phyloP scores from a whole-genome alignment of 306 rosid species.

The Luffa acutangula region DNA sequence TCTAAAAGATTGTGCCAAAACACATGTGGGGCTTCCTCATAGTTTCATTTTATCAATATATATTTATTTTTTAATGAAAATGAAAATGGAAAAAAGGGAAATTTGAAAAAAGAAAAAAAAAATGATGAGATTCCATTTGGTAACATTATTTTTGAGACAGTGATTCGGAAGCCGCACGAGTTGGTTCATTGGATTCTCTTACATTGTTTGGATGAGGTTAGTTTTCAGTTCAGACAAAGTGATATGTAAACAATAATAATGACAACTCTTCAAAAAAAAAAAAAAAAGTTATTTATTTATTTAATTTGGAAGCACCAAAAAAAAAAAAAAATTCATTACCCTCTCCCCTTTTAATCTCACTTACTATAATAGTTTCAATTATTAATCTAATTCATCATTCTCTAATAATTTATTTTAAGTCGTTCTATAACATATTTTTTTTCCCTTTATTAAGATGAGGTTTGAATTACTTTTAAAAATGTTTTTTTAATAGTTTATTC shows the following conservation, averaged over 20 bases:
- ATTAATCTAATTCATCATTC: background rate
- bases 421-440: background rate
- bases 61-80: background rate
- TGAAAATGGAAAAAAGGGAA: background rate
- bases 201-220: background rate
- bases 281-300: background rate
- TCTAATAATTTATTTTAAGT: background rate
- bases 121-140: slow-evolving; percentile 1
- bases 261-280: background rate
- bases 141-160: background rate
- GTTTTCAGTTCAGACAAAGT: background rate
- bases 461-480: background rate
- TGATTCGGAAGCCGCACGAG: slow-evolving; percentile 7
- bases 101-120: background rate
- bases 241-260: background rate
- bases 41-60: background rate
- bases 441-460: background rate
- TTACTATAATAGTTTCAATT: background rate
- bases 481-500: background rate
- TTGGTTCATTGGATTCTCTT: slow-evolving; percentile 11
- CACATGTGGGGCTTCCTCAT: slow-evolving; percentile 3
- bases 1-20: slow-evolving; percentile 7
- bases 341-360: background rate
- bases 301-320: background rate
- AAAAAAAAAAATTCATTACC: background rate